Evolutionary conservation across 1,284 basidiomycete species (phyloP).

Genomic region (Leccinum solheimii): DNA sequence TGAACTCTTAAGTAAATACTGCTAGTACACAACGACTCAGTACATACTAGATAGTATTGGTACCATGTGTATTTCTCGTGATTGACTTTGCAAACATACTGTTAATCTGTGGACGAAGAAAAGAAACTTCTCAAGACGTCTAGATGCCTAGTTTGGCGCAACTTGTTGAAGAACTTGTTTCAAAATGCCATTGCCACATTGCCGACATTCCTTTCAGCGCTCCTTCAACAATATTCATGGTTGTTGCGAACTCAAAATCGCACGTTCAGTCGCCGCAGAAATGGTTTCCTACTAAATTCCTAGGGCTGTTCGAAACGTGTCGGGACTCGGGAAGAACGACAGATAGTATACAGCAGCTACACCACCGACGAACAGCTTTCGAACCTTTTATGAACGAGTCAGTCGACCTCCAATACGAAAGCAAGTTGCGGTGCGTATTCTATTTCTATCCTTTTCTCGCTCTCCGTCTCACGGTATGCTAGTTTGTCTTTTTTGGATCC

Average conservation of each 20-base stretch:
- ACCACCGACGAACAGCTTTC: conserved; percentile 22
- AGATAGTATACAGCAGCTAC: conserved; percentile 5
- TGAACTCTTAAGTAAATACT: no score
- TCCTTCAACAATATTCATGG: conserved; percentile 7
- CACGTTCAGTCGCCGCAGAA: conserved; percentile 23
- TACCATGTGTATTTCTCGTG: no score
- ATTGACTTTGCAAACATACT: no score
- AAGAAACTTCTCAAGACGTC: no score
- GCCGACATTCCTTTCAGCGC: conserved; percentile 20
- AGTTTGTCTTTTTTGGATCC: conserved; percentile 41
- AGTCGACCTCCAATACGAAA: conserved; percentile 38
- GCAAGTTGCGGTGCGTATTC: conserved; percentile 41
- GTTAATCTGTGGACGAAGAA: no score
- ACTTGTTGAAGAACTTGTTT: no score
- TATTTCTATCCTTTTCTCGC: no score
- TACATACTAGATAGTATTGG: no score
- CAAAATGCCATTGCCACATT: neutral
- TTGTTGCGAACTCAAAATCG: conserved; percentile 18
- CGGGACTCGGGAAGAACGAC: neutral
- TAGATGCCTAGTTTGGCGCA: no score
- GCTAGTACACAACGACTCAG: no score
- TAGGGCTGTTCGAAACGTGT: conserved; percentile 7
- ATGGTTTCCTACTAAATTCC: conserved; percentile 18
- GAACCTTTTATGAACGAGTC: conserved; percentile 39
- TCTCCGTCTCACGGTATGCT: neutral